These are phyloP conservation scores for Stagonosporopsis vannaccii DNA, from an alignment of 2,329 filamentous ascomycete genomes.

Conservation along the genomic window DNA sequence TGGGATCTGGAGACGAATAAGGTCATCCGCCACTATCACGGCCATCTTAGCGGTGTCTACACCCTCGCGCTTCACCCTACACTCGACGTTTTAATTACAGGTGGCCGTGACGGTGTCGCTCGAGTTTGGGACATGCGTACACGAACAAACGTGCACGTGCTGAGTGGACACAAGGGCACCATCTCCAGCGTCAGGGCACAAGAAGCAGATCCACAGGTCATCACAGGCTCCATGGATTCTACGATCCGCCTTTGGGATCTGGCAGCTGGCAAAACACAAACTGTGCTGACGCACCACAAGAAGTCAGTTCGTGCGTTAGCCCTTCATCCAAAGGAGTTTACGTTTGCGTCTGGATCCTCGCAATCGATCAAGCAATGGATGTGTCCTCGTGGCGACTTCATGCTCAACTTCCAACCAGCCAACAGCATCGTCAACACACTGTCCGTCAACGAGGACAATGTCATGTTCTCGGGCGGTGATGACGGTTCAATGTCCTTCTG, in stretches of 20 bases:
- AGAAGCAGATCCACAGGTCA: slow-evolving; percentile 95
- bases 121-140: slow-evolving; percentile 98
- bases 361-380: slow-evolving; percentile 99
- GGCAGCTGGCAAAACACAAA: slow-evolving; percentile 94
- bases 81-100: slow-evolving; percentile 91
- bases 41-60: slow-evolving; percentile 95
- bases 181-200: slow-evolving; percentile 90
- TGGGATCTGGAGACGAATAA: slow-evolving; percentile 99
- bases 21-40: slow-evolving; percentile 85
- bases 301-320: slow-evolving; percentile 90
- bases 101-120: slow-evolving; percentile 91
- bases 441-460: slow-evolving; percentile 91
- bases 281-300: slow-evolving; percentile 96
- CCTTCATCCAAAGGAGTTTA: slow-evolving; percentile 90
- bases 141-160: slow-evolving; percentile 91
- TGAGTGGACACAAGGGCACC: slow-evolving; percentile 88
- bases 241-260: slow-evolving; percentile 79
- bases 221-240: slow-evolving; percentile 86
- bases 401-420: slow-evolving; percentile 98
- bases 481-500: slow-evolving; percentile 98
- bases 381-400: slow-evolving; percentile 95
- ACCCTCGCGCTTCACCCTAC: slow-evolving; percentile 92
- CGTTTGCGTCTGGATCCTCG: slow-evolving; percentile 90
- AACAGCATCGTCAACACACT: slow-evolving; percentile 96
- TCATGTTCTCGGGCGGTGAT: slow-evolving; percentile 92